Evolutionary conservation across 2,329 filamentous ascomycete genomes (phyloP).

Genomic region (Penicillium vulpinum): DNA sequence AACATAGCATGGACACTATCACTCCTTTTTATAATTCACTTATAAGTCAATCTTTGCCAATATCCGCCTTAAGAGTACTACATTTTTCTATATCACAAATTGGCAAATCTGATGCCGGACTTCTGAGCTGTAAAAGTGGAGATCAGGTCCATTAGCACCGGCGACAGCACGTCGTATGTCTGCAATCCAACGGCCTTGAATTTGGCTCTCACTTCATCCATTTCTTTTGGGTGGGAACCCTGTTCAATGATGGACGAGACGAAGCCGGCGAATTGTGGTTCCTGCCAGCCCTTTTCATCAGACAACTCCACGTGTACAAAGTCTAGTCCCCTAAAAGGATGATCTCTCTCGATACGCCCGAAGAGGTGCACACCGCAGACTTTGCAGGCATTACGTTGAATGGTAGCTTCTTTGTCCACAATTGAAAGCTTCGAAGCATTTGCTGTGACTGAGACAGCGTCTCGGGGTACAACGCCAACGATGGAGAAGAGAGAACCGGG

Average conservation of each 20-base stretch:
- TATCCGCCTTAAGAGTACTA: not conserved
- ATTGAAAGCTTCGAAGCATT: slow-evolving; percentile 59
- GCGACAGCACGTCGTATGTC: slow-evolving; percentile 64
- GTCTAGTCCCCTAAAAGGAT: slow-evolving; percentile 68
- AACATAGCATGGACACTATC: not conserved
- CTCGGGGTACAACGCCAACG: slow-evolving; percentile 60
- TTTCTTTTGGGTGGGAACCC: slow-evolving; percentile 58
- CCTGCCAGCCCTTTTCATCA: slow-evolving; percentile 65
- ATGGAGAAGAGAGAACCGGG: slow-evolving; percentile 63
- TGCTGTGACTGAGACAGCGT: slow-evolving; percentile 58
- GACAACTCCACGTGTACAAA: slow-evolving; percentile 67
- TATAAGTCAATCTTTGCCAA: not conserved
- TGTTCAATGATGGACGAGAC: slow-evolving; percentile 69
- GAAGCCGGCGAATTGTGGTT: slow-evolving; percentile 69
- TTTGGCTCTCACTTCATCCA: slow-evolving; percentile 56
- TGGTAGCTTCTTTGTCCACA: slow-evolving; percentile 58
- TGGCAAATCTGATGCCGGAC: slow-evolving; percentile 32
- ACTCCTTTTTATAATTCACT: not conserved
- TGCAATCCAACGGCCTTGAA: slow-evolving; percentile 59
- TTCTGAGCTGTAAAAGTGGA: slow-evolving; percentile 58
- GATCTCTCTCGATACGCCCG: slow-evolving; percentile 64
- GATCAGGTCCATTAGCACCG: slow-evolving; percentile 63
- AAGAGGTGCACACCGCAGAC: slow-evolving; percentile 64
- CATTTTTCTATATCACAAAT: slow-evolving; percentile 20
- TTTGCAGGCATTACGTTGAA: slow-evolving; percentile 62